Percentiles rank a stretch among this genome's conserved stretches.
Conservation (phyloP, 2,329 filamentous ascomycete genomes). For the Claviceps lovelessii region DNA sequence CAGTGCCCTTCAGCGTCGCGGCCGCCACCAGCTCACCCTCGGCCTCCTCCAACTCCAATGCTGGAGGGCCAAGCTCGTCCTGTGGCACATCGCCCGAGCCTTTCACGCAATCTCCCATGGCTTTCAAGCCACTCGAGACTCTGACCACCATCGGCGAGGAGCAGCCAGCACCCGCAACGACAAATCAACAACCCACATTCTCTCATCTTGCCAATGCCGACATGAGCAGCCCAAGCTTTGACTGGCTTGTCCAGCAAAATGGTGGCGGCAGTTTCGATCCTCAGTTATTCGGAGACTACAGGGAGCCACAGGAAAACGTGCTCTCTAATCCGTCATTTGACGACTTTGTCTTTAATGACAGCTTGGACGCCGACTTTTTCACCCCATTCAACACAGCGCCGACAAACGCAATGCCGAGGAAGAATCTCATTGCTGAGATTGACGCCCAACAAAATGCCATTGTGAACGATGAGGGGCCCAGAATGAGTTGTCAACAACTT, state of each 20-base stretch:
- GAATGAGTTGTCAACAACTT: conserved; percentile 78
- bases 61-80: conserved; percentile 43
- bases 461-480: conserved; percentile 51
- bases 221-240: conserved; percentile 43
- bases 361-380: conserved; percentile 66
- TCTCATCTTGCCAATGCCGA: conserved; percentile 20
- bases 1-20: conserved; percentile 29
- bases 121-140: conserved; percentile 48
- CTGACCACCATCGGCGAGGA: conserved; percentile 54
- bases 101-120: conserved; percentile 53
- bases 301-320: conserved; percentile 75
- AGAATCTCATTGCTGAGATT: conserved; percentile 62
- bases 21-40: conserved; percentile 50
- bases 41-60: conserved; percentile 45
- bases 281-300: conserved; percentile 79
- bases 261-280: conserved; percentile 81
- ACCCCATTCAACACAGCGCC: conserved; percentile 61
- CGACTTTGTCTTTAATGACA: conserved; percentile 54
- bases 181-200: conserved; percentile 16
- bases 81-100: conserved; percentile 71
- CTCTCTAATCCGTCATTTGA: conserved; percentile 57
- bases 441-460: conserved; percentile 59
- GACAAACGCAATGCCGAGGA: conserved; percentile 35
- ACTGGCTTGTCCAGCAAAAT: conserved; percentile 68
- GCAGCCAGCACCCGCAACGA: conserved; percentile 28